Base-by-base conservation (phyloP, 345 rosid species). In the Boechera retrofracta region DNA sequence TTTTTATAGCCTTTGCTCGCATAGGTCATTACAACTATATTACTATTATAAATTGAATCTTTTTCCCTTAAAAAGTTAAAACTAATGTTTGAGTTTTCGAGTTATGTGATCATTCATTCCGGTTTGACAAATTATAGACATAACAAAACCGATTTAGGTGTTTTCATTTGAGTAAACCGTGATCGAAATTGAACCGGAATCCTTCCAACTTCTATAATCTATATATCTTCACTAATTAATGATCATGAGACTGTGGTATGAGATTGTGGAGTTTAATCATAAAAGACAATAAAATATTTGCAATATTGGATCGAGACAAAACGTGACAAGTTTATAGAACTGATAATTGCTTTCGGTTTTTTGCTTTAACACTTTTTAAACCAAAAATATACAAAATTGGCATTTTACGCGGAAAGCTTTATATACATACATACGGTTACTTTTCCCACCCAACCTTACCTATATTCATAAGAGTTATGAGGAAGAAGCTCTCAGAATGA, bases 391-490 rank as follows among this genome's bases (percentile, higher is more conserved):
- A 29, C 18, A 26, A 47, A 59, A 35, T 44, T 55, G 45, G 26
- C 49, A 52, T 53, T 76, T 76, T 54, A 72, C 69, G 60, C 80
- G 71, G 75, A 77, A 76, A 62, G 80, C 56, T 61, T 69, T 2
- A 41, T 38, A 47, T 69, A 31, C 33, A 31, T 67, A 47, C 60
- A 47, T 28, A 36, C 7, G 26, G 33, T 75, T 59, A 67, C 72
- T 59, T 76, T 51, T 36, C 68, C 36, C 70, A 76, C 75, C 75
- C 57, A 76, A 69, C 64, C 67, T 69, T 69, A 76, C 45, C 74
- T 69, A 51, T 11, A 71, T 45, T 63, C 58, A 77, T 62, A 60
- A 51, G 70, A 60, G 53, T 35, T 62, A 7, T 12, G 57, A 77
- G 48, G 36, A 44, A 49, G 8, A 67, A 75, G 45, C 64, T 53